A percentile compares a stretch with the other conserved stretches of the same genome.
Conservation (phyloP, 2,329 filamentous ascomycete species). For the Fonsecaea pugnacius region DNA sequence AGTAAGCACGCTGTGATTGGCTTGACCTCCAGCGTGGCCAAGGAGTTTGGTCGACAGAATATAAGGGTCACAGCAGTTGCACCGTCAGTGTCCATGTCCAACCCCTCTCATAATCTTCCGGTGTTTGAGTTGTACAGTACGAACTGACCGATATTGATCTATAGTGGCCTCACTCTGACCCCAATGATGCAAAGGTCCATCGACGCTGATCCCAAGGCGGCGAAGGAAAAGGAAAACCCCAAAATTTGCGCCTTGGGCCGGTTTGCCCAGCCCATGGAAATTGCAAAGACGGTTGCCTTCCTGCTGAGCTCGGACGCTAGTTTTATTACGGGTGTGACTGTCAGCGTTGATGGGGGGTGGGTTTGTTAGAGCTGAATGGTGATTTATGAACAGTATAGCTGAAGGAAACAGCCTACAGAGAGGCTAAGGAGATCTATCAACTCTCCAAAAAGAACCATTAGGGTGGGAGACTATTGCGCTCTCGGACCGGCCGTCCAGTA, state of each 20-base stretch:
- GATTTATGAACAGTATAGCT: no score
- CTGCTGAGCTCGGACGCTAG: background rate
- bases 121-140: no score
- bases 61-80: background rate
- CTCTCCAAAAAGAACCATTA: no score
- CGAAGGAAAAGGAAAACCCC: background rate
- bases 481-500: no score
- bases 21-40: conserved; percentile 40
- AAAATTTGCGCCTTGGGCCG: background rate
- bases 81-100: background rate
- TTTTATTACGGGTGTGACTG: background rate
- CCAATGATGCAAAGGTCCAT: background rate
- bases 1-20: conserved; percentile 64
- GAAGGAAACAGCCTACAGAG: no score
- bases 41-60: background rate
- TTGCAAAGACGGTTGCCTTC: background rate
- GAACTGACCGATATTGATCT: background rate
- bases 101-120: no score
- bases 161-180: background rate
- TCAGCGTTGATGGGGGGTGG: background rate
- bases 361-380: background rate
- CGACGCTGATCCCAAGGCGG: background rate
- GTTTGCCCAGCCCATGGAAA: background rate
- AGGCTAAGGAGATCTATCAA: no score
- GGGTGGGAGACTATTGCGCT: no score